These are phyloP conservation scores for Luzula sylvatica DNA, from an alignment of 176 grass and related monocot genomes.

Conservation along the genomic window DNA sequence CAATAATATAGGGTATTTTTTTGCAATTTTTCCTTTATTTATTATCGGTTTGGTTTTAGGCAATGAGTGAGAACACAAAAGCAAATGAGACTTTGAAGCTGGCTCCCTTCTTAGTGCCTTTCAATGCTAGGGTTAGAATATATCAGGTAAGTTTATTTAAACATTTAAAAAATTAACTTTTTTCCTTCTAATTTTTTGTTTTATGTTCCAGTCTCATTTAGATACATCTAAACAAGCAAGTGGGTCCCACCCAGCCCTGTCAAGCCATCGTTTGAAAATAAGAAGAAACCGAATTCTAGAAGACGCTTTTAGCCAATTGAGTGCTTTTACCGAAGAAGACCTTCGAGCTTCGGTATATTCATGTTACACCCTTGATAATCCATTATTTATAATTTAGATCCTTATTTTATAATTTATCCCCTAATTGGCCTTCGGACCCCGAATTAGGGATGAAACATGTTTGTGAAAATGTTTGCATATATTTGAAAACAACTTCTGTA, in stretches of 20 bases:
- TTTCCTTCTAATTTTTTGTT: slow-evolving; percentile 23
- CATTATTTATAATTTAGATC: neutral
- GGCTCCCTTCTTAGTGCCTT: slow-evolving; percentile 90
- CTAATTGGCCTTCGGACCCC: no score
- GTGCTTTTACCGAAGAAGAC: slow-evolving; percentile 69
- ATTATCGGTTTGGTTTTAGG: slow-evolving; percentile 29
- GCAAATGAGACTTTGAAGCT: slow-evolving; percentile 86
- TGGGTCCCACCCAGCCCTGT: slow-evolving; percentile 42
- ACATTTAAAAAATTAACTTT: neutral
- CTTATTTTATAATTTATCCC: no score
- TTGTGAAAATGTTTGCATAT: no score
- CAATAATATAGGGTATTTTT: no score
- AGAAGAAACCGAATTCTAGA: slow-evolving; percentile 91
- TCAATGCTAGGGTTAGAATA: slow-evolving; percentile 90
- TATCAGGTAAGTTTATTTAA: slow-evolving; percentile 60
- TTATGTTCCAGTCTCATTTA: slow-evolving; percentile 55
- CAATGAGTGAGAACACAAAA: slow-evolving; percentile 77
- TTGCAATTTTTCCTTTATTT: slow-evolving; percentile 14
- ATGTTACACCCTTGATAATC: slow-evolving; percentile 7
- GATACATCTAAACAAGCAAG: slow-evolving; percentile 53
- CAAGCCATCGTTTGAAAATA: slow-evolving; percentile 82
- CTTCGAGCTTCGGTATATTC: slow-evolving; percentile 75
- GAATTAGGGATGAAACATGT: no score
- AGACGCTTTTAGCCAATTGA: slow-evolving; percentile 92
- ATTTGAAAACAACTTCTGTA: no score